Conservation (phyloP, 208 protist species). For the Trypanosoma grayi region DNA sequence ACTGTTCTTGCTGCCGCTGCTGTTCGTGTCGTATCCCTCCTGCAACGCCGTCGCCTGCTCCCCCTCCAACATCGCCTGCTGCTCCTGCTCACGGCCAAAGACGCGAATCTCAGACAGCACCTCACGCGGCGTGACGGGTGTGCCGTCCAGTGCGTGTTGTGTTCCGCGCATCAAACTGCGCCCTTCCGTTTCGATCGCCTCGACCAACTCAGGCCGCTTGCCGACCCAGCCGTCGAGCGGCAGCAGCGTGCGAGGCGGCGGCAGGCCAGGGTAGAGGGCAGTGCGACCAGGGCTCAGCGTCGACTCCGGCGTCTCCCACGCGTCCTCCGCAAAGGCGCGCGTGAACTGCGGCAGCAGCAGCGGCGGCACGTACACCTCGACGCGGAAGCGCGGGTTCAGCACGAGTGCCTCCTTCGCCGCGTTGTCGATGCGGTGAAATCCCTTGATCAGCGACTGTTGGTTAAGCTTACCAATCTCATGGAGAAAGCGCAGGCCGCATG, state of each 20-base stretch:
- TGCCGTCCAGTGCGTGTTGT: constrained; percentile 62
- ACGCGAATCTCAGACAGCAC: constrained; percentile 59
- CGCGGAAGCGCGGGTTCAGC: constrained; percentile 50
- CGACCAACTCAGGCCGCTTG: constrained; percentile 70
- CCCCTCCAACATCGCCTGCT: constrained; percentile 41
- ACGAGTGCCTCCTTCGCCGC: constrained; percentile 73
- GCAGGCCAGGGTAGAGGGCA: constrained; percentile 74
- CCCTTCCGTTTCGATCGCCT: constrained; percentile 71
- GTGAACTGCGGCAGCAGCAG: constrained; percentile 62
- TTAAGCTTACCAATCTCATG: constrained; percentile 83
- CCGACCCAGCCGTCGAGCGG: constrained; percentile 77
- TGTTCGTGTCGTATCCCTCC: constrained; percentile 15
- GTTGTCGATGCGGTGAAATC: constrained; percentile 77
- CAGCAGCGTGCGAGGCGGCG: constrained; percentile 67
- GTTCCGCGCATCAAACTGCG: constrained; percentile 57
- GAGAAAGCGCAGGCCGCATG: constrained; percentile 39
- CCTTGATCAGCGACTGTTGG: constrained; percentile 84
- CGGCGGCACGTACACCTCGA: constrained; percentile 78
- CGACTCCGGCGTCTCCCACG: constrained; percentile 70
- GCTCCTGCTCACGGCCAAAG: constrained; percentile 54
- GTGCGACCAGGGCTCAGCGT: constrained; percentile 63
- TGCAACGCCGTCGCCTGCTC: constrained; percentile 46
- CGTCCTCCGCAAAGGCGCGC: constrained; percentile 66
- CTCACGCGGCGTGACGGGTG: constrained; percentile 45
- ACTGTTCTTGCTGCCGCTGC: not conserved